phyloP scores from a whole-genome alignment of 345 rosid species.

The Eucalyptus regnans region DNA sequence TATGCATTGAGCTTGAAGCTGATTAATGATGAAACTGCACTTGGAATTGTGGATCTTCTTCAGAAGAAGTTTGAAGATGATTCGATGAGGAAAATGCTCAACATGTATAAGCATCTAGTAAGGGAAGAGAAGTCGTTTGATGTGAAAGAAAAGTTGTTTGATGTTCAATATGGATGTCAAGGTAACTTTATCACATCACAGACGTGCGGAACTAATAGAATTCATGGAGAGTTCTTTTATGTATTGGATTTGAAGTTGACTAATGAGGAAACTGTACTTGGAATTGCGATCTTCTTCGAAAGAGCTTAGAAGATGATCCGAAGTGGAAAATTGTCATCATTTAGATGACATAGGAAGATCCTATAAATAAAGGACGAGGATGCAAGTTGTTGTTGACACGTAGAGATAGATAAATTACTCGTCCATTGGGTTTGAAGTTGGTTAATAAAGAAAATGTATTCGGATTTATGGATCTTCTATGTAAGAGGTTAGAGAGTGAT shows the following conservation, averaged over 20 bases:
- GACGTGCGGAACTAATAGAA: neutral
- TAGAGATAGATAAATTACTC: neutral
- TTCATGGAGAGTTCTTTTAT: neutral
- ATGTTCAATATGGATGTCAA: neutral
- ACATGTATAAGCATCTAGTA: neutral
- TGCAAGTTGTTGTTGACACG: neutral
- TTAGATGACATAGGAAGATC: neutral
- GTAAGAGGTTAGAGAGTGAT: neutral
- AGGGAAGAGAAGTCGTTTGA: neutral
- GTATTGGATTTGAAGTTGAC: neutral
- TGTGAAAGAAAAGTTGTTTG: neutral
- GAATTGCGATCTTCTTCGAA: neutral
- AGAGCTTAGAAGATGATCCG: neutral
- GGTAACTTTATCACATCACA: neutral
- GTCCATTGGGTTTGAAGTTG: neutral
- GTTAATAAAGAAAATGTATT: neutral
- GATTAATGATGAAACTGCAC: neutral
- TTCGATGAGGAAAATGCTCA: neutral
- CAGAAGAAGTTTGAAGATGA: neutral
- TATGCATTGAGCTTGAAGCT: neutral
- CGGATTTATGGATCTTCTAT: neutral
- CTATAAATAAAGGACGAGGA: neutral
- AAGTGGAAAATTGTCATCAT: neutral
- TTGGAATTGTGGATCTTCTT: neutral
- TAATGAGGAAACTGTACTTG: neutral